Evolutionary conservation across 345 rosid species (phyloP).

Genomic region (Dimocarpus longan): DNA sequence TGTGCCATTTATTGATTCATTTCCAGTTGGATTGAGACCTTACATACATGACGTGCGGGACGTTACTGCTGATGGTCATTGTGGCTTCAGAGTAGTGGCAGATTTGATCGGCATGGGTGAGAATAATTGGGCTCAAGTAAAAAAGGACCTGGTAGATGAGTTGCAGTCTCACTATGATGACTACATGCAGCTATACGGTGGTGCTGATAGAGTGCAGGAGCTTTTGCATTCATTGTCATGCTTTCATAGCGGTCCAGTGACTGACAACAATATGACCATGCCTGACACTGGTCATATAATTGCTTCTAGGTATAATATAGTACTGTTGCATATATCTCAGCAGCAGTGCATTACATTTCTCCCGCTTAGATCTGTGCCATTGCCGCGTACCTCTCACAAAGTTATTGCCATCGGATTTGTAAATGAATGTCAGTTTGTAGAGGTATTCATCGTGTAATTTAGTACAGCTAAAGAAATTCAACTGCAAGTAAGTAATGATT

Average conservation of each 20-base stretch:
- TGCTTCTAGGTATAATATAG: conserved; percentile 20
- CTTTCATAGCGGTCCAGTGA: conserved; percentile 5
- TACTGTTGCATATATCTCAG: conserved; percentile 12
- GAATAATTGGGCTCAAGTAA: conserved; percentile 23
- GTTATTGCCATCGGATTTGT: conserved; percentile 4
- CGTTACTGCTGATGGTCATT: conserved; percentile 10
- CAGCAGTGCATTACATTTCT: conserved; percentile 20
- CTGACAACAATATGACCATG: conserved; percentile 13
- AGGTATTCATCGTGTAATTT: conserved; percentile 6
- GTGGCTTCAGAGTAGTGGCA: conserved; percentile 21
- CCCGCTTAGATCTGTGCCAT: conserved; percentile 22
- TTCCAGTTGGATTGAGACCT: conserved; percentile 20
- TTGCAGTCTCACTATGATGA: conserved; percentile 8
- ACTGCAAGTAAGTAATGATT: background rate
- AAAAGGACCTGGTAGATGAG: conserved; percentile 17
- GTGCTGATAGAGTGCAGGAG: conserved; percentile 14
- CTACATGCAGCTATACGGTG: conserved; percentile 10
- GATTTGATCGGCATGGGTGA: conserved; percentile 21
- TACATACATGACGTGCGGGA: conserved; percentile 22
- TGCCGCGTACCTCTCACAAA: conserved; percentile 19
- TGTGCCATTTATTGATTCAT: conserved; percentile 15
- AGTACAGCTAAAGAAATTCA: background rate
- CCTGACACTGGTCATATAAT: conserved; percentile 17
- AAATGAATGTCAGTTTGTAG: conserved; percentile 19
- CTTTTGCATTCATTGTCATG: conserved; percentile 7